phyloP scores from a whole-genome alignment of 2,329 filamentous ascomycete species.

The Chaetoscypha palmicola region DNA sequence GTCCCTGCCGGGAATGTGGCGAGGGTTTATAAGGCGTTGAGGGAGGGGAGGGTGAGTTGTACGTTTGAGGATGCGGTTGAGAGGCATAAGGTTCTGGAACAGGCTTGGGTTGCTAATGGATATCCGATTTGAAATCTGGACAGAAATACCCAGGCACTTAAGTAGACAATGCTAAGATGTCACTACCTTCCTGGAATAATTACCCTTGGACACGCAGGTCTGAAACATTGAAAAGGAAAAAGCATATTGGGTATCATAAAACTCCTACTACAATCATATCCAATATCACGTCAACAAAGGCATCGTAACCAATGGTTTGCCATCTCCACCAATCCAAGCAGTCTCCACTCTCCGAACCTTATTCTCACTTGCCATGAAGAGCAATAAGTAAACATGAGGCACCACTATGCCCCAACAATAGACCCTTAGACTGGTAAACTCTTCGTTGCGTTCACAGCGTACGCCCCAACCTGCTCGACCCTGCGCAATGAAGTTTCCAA shows the following conservation, averaged over 20 bases:
- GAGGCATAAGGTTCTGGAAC: slow-evolving; percentile 20
- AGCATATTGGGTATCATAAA: background rate
- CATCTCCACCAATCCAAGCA: slow-evolving; percentile 61
- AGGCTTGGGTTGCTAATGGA: slow-evolving; percentile 20
- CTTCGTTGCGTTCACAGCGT: slow-evolving; percentile 43
- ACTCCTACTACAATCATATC: slow-evolving; percentile 1
- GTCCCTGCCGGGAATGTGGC: slow-evolving; percentile 18
- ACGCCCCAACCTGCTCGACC: slow-evolving; percentile 62
- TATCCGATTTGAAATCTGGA: slow-evolving; percentile 6
- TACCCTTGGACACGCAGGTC: no score
- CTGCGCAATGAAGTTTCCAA: slow-evolving; percentile 51
- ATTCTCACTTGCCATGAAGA: slow-evolving; percentile 66
- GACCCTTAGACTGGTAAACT: slow-evolving; percentile 46
- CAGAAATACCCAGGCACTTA: background rate
- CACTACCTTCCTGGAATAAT: no score
- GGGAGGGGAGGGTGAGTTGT: slow-evolving; percentile 10
- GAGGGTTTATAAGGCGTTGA: slow-evolving; percentile 16
- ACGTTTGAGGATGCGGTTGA: slow-evolving; percentile 25
- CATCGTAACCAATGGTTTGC: slow-evolving; percentile 48
- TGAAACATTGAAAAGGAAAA: no score
- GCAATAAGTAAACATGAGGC: slow-evolving; percentile 64
- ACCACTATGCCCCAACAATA: slow-evolving; percentile 75
- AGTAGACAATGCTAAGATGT: no score
- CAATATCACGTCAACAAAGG: slow-evolving; percentile 20
- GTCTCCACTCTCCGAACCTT: slow-evolving; percentile 50